phyloP scores from a whole-genome alignment of 768 basidiomycete genomes.

The Naganishia vaughanmartiniae region DNA sequence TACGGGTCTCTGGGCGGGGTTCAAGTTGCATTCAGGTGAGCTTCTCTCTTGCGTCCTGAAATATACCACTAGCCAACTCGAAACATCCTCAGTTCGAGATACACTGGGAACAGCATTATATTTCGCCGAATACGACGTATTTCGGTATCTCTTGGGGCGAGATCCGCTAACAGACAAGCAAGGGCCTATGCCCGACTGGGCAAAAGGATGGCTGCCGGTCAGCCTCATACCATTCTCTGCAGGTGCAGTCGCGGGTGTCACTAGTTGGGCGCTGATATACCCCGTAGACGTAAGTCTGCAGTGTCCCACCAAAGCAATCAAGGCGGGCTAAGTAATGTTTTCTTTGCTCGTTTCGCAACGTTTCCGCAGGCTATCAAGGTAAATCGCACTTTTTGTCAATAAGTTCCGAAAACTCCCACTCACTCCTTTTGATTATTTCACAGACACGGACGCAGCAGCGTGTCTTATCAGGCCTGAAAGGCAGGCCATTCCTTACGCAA shows the following conservation, averaged over 20 bases:
- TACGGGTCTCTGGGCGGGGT: slow-evolving; percentile 31
- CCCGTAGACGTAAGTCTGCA: slow-evolving; percentile 73
- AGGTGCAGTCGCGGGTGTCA: slow-evolving; percentile 82
- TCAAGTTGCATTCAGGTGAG: slow-evolving; percentile 31
- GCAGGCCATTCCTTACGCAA: slow-evolving; percentile 71
- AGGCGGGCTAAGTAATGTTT: slow-evolving; percentile 47
- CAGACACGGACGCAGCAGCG: slow-evolving; percentile 94
- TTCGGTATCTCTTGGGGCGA: slow-evolving; percentile 81
- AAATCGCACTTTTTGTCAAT: too few relatives aligned
- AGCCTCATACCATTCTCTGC: slow-evolving; percentile 80
- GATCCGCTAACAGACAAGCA: slow-evolving; percentile 35
- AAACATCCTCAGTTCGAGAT: slow-evolving; percentile 72
- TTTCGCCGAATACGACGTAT: slow-evolving; percentile 88
- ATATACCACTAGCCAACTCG: not conserved
- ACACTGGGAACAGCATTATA: slow-evolving; percentile 85
- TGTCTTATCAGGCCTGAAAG: slow-evolving; percentile 72
- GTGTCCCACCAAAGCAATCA: not conserved
- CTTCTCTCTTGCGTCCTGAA: not conserved
- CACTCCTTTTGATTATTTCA: not conserved
- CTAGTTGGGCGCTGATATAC: slow-evolving; percentile 77
- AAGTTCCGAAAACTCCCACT: not conserved
- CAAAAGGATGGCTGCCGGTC: slow-evolving; percentile 70
- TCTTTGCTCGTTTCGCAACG: slow-evolving; percentile 44
- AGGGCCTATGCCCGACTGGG: slow-evolving; percentile 50
- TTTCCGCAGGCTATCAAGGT: slow-evolving; percentile 26